Base-by-base conservation (phyloP, 1,284 basidiomycete genomes). In the Tilletia indica region DNA sequence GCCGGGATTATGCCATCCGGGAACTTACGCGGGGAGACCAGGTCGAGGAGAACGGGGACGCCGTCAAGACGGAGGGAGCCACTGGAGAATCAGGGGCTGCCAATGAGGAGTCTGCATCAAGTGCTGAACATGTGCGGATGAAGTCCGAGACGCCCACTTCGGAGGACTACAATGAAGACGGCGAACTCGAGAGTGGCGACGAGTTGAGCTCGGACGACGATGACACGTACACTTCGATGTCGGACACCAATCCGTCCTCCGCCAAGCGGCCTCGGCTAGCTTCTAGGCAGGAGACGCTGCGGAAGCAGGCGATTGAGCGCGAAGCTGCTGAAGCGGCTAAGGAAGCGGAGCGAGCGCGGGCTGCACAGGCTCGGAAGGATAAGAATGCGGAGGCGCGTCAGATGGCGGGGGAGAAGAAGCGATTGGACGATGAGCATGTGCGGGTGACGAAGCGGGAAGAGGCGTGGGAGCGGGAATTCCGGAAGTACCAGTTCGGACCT, bases 391-490 rank as follows among this genome's bases (percentile, higher is more conserved):
- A 81, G 63, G 74, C 75, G 66, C 82, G 81, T 68, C 74, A 80
- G 64, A 69, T 80, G 36, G 74, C 72, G 1, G 73, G 74, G 6
- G 79, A 80, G 72, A 70, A 76, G 16, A 74, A 74, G 68, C 75
- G 76, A 63, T 69, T 83, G 21, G 83, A 82, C 70, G 95, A 97
- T 76, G 94, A 96, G 82, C 90, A 93, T 38, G 90, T 90, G 78
- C 91, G 91, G 80, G 86, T 94, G 19, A 90, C 91, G 78, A 88
- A 89, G 39, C 88, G 91, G 58, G 88, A 97, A 39, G 93, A 94
- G 78, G 89, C 89, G 71, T 92, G 97, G 74, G 95, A 98, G 83
- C 90, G 93, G 70, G 96, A 98, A 77, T 98, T 97, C 86, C 88
- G 96, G 72, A 91, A 93, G 79, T 87, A 93, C 72, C 87, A 93